Base-by-base conservation (phyloP, 2,329 filamentous ascomycete genomes). In the Hypoxylon rubiginosum region DNA sequence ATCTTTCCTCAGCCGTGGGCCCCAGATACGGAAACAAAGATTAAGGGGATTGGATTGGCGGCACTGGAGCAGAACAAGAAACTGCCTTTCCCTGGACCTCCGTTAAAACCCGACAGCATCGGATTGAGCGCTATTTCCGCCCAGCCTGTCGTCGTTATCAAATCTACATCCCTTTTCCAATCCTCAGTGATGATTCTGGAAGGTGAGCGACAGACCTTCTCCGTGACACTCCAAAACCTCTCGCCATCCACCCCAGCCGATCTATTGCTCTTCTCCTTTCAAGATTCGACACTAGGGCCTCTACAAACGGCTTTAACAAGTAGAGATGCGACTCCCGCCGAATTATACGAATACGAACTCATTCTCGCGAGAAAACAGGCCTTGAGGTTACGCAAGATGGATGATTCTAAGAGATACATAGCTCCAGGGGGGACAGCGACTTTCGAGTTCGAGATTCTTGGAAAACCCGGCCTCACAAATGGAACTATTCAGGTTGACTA, bases 181-280 rank as follows among this genome's bases (percentile, higher is more conserved):
- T 92, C 92, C 21, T 92, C 93, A 9, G 82, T 97, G 36, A 97
- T 97, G 94, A 86, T 99, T 10, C 84, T 99, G 5, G 95, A 98
- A 80, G 96, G 96, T 46, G 95, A 99, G 79, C 87, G 86, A 21
- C 90, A 90, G 71, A 83, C 83, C 0, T 97, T 98, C 75, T 90
- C 88, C 0, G 85, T 97, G 15, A 94, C 91, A 0, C 81, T 98
- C 13, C 87, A 91, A 70, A 99, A 99, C 70, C 83, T 88, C 8
- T 96, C 93, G 0, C 71, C 76, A 6, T 82, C 84, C 0, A 94
- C 91, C 1, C 84, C 92, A 1, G 92, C 93, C 1, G 93, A 97
- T 75, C 90, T 98, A 59, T 82, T 97, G 36, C 85, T 96, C 26
- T 93, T 97, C 64, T 94, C 93, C 0, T 97, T 97, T 76, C 90